A percentile compares a stretch with the other conserved stretches of the same genome.
Conservation (phyloP, 768 basidiomycete species). For the Lactarius hengduanensis region DNA sequence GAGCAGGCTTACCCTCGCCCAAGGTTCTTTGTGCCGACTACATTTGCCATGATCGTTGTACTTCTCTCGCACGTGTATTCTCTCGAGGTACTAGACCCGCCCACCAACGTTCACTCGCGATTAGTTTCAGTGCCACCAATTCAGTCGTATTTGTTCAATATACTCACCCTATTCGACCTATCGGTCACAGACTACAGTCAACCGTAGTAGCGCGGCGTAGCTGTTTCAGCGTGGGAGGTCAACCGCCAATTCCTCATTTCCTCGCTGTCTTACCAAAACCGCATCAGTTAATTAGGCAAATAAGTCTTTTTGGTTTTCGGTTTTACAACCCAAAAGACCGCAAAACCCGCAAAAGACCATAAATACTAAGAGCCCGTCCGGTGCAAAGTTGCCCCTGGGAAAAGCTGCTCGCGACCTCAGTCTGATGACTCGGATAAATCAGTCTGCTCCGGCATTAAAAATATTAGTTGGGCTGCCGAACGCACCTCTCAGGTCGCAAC, state of each 20-base stretch:
- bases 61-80: constrained; percentile 31
- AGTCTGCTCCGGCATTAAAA: too few relatives aligned
- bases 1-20: constrained; percentile 46
- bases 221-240: constrained; percentile 31
- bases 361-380: too few relatives aligned
- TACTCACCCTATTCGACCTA: constrained; percentile 29
- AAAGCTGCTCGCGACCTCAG: too few relatives aligned
- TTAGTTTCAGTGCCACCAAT: constrained; percentile 30
- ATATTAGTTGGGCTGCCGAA: too few relatives aligned
- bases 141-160: constrained; percentile 35
- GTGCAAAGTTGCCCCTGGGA: too few relatives aligned
- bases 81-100: neutral
- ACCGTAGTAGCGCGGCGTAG: constrained; percentile 30
- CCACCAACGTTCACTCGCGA: neutral
- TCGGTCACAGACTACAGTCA: constrained; percentile 28
- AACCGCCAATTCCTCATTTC: neutral
- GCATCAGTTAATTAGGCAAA: too few relatives aligned
- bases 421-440: too few relatives aligned
- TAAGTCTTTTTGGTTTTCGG: too few relatives aligned
- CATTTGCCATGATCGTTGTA: constrained; percentile 40
- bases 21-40: constrained; percentile 43
- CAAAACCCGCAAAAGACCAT: too few relatives aligned
- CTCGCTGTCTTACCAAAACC: neutral
- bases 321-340: too few relatives aligned
- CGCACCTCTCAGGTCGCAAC: too few relatives aligned